phyloP scores from a whole-genome alignment of 108 stramenopile species.

The Cyclotella cryptica region DNA sequence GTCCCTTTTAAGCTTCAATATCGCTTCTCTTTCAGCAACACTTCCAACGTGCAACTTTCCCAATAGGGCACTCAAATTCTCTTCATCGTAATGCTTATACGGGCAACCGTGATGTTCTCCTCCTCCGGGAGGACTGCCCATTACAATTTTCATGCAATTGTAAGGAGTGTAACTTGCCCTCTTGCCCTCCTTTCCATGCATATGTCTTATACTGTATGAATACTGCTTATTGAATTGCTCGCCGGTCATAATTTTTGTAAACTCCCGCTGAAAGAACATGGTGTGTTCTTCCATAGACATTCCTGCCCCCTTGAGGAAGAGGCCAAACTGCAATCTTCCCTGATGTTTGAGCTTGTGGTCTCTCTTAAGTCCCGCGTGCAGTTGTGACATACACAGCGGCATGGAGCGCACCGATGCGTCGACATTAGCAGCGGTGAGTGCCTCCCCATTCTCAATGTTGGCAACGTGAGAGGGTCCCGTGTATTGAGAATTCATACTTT shows the following conservation, averaged over 20 bases:
- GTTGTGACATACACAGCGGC: conserved; percentile 96
- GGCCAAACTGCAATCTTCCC: conserved; percentile 96
- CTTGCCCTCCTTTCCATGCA: conserved; percentile 99
- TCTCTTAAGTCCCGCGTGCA: conserved; percentile 80
- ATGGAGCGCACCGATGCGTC: conserved; percentile 68
- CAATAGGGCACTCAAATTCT: conserved; percentile 70
- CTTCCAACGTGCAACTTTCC: conserved; percentile 67
- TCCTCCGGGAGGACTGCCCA: conserved; percentile 83
- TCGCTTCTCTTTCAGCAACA: conserved; percentile 70
- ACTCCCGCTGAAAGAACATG: conserved; percentile 91
- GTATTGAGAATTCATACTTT: conserved; percentile 85
- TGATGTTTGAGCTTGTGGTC: conserved; percentile 96
- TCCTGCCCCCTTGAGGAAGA: conserved; percentile 97
- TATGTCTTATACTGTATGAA: conserved; percentile 96
- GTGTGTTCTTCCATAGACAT: conserved; percentile 93
- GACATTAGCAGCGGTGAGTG: conserved; percentile 75
- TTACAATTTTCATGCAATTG: conserved; percentile 93
- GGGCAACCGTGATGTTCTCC: conserved; percentile 97
- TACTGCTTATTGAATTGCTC: conserved; percentile 96
- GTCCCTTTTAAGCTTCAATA: conserved; percentile 74
- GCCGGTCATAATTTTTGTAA: conserved; percentile 75
- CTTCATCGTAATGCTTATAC: conserved; percentile 89
- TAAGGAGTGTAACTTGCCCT: conserved; percentile 90
- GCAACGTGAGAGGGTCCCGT: conserved; percentile 58
- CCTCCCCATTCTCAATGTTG: conserved; percentile 35